Percentiles rank a stretch among this genome's conserved stretches.
phyloP scores from a whole-genome alignment of 352 stramenopile genomes.

The Phytophthora pistaciae region DNA sequence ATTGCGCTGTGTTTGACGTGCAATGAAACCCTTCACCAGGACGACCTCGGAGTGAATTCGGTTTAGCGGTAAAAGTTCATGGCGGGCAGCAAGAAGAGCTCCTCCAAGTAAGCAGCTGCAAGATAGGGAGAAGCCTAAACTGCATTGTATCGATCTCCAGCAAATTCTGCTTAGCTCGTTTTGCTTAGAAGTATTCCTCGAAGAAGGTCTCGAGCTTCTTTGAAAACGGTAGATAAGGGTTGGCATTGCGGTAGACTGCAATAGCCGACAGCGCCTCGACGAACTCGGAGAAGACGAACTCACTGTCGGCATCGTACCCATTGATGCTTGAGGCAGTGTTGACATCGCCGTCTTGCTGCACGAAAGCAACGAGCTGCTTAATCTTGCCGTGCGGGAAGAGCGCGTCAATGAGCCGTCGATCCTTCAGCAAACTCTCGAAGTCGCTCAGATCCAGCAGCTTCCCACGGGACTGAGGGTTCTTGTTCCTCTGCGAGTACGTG shows the following conservation, averaged over 20 bases:
- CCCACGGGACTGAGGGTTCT: slow-evolving; percentile 70
- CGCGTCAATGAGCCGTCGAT: slow-evolving; percentile 71
- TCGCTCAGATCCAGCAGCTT: slow-evolving; percentile 80
- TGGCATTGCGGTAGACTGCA: slow-evolving; percentile 79
- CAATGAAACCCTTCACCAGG: no score
- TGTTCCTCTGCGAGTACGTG: slow-evolving; percentile 79
- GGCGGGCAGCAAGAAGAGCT: no score
- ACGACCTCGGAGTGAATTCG: no score
- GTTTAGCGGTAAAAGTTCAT: no score
- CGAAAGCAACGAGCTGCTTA: slow-evolving; percentile 82
- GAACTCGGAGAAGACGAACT: slow-evolving; percentile 87
- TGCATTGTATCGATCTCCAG: no score
- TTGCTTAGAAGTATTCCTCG: slow-evolving; percentile 70
- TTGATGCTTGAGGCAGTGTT: slow-evolving; percentile 45
- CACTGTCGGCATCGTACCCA: slow-evolving; percentile 66
- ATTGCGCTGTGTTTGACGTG: no score
- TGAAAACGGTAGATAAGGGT: slow-evolving; percentile 77
- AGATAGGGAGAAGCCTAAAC: no score
- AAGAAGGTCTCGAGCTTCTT: slow-evolving; percentile 86
- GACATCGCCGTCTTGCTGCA: slow-evolving; percentile 80
- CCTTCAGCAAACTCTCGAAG: slow-evolving; percentile 80
- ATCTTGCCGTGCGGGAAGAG: slow-evolving; percentile 78
- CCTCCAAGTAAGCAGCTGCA: no score
- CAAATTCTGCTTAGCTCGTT: background rate
- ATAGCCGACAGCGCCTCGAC: slow-evolving; percentile 78